A percentile compares a stretch with the other conserved stretches of the same genome.
Evolutionary conservation across 192 early-diverging fungal genomes (phyloP).

Genomic region (Backusella tuberculispora): DNA sequence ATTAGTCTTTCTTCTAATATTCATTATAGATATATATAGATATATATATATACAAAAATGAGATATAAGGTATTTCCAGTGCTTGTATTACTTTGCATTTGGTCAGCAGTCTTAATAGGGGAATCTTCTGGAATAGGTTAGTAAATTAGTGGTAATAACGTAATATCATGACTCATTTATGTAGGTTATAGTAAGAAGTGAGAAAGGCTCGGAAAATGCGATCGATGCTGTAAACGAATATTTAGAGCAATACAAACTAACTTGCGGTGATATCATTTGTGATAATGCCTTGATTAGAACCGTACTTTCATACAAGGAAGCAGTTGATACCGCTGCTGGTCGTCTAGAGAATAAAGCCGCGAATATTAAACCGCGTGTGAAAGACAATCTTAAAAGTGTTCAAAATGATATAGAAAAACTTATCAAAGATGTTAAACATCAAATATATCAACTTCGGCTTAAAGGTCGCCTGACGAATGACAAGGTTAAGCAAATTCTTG

Average conservation of each 20-base stretch:
- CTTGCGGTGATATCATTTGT: background rate
- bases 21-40: background rate
- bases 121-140: slow-evolving; percentile 4
- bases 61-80: background rate
- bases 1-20: slow-evolving; percentile 10
- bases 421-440: background rate
- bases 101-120: background rate
- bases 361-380: background rate
- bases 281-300: slow-evolving; percentile 5
- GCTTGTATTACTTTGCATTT: slow-evolving; percentile 14
- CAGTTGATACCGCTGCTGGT: background rate
- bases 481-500: slow-evolving; percentile 9
- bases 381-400: background rate
- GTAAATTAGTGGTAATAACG: background rate
- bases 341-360: background rate
- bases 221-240: background rate
- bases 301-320: slow-evolving; percentile 11
- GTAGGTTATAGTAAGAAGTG: slow-evolving; percentile 1
- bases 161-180: slow-evolving; percentile 5
- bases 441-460: slow-evolving; percentile 10
- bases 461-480: slow-evolving; percentile 18
- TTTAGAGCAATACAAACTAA: slow-evolving; percentile 2
- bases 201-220: background rate
- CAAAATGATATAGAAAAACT: background rate
- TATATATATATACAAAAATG: slow-evolving; percentile 18